phyloP scores from a whole-genome alignment of 176 grass and related monocot genomes.

The Eragrostis nindensis region DNA sequence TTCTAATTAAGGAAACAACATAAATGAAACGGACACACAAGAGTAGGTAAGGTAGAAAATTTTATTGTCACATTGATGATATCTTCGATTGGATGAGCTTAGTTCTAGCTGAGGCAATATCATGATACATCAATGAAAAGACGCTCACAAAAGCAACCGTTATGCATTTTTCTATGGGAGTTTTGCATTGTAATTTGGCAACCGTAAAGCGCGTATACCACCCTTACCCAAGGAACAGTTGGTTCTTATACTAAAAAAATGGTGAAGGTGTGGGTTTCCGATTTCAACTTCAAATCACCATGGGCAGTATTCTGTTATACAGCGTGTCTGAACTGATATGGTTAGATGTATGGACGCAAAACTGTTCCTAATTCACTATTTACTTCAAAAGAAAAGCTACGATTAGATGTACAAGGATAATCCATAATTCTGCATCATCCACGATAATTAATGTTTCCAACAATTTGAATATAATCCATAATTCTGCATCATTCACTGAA shows the following conservation, averaged over 20 bases:
- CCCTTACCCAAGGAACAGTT: neutral
- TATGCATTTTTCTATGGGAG: neutral
- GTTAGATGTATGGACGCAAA: neutral
- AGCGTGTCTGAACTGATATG: neutral
- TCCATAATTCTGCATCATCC: neutral
- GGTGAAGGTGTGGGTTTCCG: neutral
- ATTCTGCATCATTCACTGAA: too few species aligned
- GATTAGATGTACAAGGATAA: neutral
- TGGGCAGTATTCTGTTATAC: neutral
- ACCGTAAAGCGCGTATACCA: neutral
- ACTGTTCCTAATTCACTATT: neutral
- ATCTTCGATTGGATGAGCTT: conserved; percentile 16
- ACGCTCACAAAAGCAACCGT: neutral
- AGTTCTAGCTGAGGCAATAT: conserved; percentile 8
- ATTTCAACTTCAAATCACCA: neutral
- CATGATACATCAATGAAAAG: conserved; percentile 23
- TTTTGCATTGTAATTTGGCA: neutral
- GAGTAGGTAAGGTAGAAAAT: neutral
- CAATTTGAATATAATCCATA: neutral
- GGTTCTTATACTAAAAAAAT: neutral
- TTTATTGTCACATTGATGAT: conserved; percentile 20
- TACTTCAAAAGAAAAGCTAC: neutral
- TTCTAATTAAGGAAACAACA: conserved; percentile 21
- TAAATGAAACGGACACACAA: conserved; percentile 18
- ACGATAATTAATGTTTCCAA: neutral